Conservation (phyloP, 768 basidiomycete genomes). For the Leucosporidium yakuticum region DNA sequence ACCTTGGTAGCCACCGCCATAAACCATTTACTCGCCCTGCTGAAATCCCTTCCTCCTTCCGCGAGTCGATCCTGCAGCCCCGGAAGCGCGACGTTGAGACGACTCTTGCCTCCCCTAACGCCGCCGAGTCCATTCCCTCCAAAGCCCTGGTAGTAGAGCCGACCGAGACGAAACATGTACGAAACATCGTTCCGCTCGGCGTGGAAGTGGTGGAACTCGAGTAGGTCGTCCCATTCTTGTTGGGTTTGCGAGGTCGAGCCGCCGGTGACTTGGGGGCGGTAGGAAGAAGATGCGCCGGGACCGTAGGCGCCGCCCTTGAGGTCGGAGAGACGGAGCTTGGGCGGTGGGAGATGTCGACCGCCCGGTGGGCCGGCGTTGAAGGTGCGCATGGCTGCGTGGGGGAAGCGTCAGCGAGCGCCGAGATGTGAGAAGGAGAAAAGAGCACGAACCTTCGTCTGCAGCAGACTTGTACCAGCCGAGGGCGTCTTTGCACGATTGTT, state of each 20-base stretch:
- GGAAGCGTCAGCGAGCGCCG: constrained; percentile 2
- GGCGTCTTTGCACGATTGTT: constrained; percentile 76
- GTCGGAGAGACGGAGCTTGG: constrained; percentile 77
- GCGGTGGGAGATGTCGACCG: constrained; percentile 75
- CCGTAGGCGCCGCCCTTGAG: constrained; percentile 89
- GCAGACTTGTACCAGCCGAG: constrained; percentile 84
- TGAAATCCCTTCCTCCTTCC: constrained; percentile 72
- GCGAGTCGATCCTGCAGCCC: constrained; percentile 39
- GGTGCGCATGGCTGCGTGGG: constrained; percentile 59
- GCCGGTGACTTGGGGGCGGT: constrained; percentile 82
- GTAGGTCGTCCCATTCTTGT: constrained; percentile 37
- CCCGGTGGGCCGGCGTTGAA: constrained; percentile 85
- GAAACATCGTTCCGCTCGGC: constrained; percentile 84
- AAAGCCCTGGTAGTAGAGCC: constrained; percentile 92
- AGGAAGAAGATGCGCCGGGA: constrained; percentile 86
- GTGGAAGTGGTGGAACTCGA: constrained; percentile 62
- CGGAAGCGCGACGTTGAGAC: constrained; percentile 74
- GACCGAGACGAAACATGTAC: constrained; percentile 87
- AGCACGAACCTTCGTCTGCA: constrained; percentile 64
- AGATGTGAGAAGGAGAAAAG: not conserved
- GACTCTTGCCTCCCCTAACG: constrained; percentile 53
- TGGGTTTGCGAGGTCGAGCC: constrained; percentile 71
- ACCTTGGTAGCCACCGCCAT: constrained; percentile 69
- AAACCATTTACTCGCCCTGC: constrained; percentile 75
- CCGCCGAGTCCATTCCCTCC: constrained; percentile 76